Evolutionary conservation across 768 basidiomycete genomes (phyloP).

Genomic region (Pisolithus albus): DNA sequence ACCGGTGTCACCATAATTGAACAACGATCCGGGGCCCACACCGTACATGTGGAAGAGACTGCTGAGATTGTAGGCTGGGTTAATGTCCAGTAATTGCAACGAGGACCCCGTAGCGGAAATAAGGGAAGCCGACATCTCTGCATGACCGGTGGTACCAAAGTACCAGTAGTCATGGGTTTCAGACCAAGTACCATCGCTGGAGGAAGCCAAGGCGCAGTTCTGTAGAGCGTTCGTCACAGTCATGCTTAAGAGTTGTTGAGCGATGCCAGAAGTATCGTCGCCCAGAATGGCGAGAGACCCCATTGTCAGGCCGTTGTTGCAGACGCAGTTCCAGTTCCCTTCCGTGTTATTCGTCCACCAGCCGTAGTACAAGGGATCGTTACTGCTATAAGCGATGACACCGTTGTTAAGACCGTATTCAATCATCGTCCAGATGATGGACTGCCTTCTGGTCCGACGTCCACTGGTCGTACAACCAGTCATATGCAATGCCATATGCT

Average conservation of each 20-base stretch:
- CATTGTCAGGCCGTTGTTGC: constrained; percentile 84
- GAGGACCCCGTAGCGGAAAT: constrained; percentile 80
- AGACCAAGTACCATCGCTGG: constrained; percentile 80
- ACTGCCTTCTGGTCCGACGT: constrained; percentile 59
- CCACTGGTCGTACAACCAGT: constrained; percentile 92
- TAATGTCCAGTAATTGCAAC: constrained; percentile 62
- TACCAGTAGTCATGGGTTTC: constrained; percentile 96
- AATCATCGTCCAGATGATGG: constrained; percentile 68
- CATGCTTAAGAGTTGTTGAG: constrained; percentile 55
- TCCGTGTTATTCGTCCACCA: constrained; percentile 75
- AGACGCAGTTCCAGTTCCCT: constrained; percentile 99
- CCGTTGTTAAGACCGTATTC: constrained; percentile 72
- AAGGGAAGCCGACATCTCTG: constrained; percentile 82
- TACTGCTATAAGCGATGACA: constrained; percentile 40
- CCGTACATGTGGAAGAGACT: constrained; percentile 88
- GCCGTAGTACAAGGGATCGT: constrained; percentile 35
- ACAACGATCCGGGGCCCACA: constrained; percentile 76
- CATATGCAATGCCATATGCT: constrained; percentile 90
- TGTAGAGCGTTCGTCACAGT: constrained; percentile 68
- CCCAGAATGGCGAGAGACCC: constrained; percentile 86
- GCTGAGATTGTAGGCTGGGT: constrained; percentile 66
- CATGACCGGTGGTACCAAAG: constrained; percentile 86
- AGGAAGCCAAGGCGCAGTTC: constrained; percentile 64
- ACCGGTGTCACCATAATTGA: constrained; percentile 56
- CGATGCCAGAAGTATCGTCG: constrained; percentile 71